Percentiles rank a stretch among this genome's conserved stretches.
phyloP scores from a whole-genome alignment of 805 yeast genomes.

The Suhomyces canberraensis region DNA sequence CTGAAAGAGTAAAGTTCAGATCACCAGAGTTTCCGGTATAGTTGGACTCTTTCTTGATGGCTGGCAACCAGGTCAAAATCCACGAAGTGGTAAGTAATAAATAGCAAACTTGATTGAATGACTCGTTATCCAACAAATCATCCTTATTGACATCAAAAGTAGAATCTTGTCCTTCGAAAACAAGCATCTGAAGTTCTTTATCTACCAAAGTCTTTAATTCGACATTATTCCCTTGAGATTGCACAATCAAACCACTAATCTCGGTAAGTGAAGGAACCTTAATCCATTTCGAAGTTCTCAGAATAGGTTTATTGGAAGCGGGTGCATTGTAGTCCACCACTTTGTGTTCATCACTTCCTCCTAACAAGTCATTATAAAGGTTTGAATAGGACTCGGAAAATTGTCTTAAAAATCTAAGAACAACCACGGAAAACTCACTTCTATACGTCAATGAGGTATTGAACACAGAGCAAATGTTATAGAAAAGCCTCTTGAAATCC shows the following conservation, averaged over 20 bases:
- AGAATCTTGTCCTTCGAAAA: conserved; percentile 14
- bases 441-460: conserved; percentile 62
- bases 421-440: conserved; percentile 48
- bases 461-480: conserved; percentile 47
- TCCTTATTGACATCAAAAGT: conserved; percentile 39
- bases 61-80: conserved; percentile 60
- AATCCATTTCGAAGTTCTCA: conserved; percentile 33
- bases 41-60: conserved; percentile 41
- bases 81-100: conserved; percentile 55
- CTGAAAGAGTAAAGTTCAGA: conserved; percentile 15
- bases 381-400: conserved; percentile 30
- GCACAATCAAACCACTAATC: conserved; percentile 10
- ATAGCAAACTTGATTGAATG: conserved; percentile 50
- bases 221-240: conserved; percentile 5
- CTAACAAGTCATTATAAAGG: conserved; percentile 38
- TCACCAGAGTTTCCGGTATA: conserved; percentile 10
- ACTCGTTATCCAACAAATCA: conserved; percentile 53
- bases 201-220: conserved; percentile 12
- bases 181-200: conserved; percentile 28
- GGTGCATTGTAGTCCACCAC: conserved; percentile 2
- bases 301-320: conserved; percentile 16
- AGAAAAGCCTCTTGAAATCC: conserved; percentile 46
- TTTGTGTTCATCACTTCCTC: conserved; percentile 15
- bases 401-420: conserved; percentile 36
- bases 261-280: conserved; percentile 27